Percentiles rank a stretch among this genome's conserved stretches.
phyloP scores from a whole-genome alignment of 306 rosid genomes.

The Mimosa bimucronata region DNA sequence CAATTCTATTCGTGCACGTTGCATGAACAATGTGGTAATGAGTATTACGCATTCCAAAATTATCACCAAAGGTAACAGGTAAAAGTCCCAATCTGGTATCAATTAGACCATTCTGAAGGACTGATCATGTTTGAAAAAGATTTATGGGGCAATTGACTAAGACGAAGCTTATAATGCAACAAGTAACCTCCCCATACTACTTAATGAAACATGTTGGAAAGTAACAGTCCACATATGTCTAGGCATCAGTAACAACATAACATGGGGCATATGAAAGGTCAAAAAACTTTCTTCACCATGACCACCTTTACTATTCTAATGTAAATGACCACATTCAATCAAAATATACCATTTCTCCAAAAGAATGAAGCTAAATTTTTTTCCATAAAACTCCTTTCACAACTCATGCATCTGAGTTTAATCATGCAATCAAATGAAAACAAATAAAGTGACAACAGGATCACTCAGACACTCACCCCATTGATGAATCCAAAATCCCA shows the following conservation, averaged over 20 bases:
- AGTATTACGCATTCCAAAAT: not conserved
- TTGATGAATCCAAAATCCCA: constrained; percentile 87
- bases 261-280: not conserved
- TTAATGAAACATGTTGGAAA: not conserved
- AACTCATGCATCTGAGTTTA: not conserved
- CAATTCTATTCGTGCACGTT: not conserved
- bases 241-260: not conserved
- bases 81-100: not conserved
- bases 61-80: not conserved
- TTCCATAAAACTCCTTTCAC: constrained; percentile 5
- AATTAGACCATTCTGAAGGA: no score
- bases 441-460: constrained; percentile 30
- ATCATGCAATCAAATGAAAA: constrained; percentile 25
- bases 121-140: no score
- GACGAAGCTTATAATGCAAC: constrained; percentile 21
- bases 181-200: not conserved
- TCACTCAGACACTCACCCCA: constrained; percentile 88
- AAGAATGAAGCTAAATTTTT: constrained; percentile 7
- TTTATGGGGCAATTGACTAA: constrained; percentile 2
- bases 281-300: not conserved
- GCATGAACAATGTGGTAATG: not conserved
- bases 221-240: not conserved
- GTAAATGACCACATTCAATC: not conserved
- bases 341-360: constrained; percentile 17
- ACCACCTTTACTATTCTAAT: constrained; percentile 3